Conservation (phyloP, 176 grass and related monocot genomes). For the Stipa capillata region DNA sequence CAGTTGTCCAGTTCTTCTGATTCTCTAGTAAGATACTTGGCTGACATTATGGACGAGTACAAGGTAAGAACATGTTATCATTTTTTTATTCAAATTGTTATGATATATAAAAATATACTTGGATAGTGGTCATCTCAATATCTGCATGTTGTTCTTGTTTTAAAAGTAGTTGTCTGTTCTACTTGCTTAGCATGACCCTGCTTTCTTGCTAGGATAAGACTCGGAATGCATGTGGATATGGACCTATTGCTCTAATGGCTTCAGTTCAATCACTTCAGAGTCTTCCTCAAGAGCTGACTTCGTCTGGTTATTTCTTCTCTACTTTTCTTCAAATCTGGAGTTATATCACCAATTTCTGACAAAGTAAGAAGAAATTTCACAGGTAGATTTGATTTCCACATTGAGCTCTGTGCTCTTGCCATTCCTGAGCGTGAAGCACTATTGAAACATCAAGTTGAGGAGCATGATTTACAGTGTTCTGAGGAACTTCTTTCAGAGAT, state of each 20-base stretch:
- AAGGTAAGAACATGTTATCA: constrained; percentile 37
- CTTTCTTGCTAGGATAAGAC: constrained; percentile 59
- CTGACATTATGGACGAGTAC: constrained; percentile 78
- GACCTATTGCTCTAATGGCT: constrained; percentile 78
- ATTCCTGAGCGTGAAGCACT: constrained; percentile 68
- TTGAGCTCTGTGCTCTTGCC: constrained; percentile 82
- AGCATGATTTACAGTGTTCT: constrained; percentile 55
- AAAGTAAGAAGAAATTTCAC: constrained; percentile 15
- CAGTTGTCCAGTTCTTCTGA: constrained; percentile 56
- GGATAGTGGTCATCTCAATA: neutral
- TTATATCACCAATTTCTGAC: neutral
- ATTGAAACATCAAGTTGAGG: constrained; percentile 69
- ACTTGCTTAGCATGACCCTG: constrained; percentile 9
- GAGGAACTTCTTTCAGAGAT: constrained; percentile 73
- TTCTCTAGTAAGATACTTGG: constrained; percentile 63
- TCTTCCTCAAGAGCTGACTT: constrained; percentile 70
- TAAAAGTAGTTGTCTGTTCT: neutral
- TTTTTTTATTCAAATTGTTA: constrained; percentile 1
- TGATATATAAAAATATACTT: neutral
- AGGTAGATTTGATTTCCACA: constrained; percentile 95
- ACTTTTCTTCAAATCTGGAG: neutral
- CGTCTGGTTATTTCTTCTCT: constrained; percentile 60
- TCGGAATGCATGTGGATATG: constrained; percentile 64
- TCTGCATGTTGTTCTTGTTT: neutral
- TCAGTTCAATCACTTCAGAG: constrained; percentile 71